Base-by-base conservation (phyloP, 805 yeast species). In the Helenozyma rhizophorensis region DNA sequence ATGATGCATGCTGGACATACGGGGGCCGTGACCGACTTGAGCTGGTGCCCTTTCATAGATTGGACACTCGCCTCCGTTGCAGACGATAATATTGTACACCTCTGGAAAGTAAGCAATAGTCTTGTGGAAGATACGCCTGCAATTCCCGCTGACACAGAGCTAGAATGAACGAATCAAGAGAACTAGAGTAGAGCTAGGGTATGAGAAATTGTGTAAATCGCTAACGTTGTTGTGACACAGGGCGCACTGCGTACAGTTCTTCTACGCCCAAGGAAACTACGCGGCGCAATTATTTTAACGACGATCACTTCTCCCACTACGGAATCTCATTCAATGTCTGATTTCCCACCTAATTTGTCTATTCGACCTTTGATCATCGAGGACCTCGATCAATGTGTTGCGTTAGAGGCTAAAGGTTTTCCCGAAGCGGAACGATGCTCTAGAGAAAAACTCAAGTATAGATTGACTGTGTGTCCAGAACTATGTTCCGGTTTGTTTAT, bases 1-100 rank as follows among this genome's bases (percentile, higher is more conserved):
- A 83, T 86, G 88, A 83, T 87, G 80, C 96, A 87, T 53, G 95
- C 94, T 23, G 96, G 96, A 14, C 95, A 87, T 52, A 80, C 88
- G 13, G 81, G 86, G 12, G 69, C 81, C 5, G 80, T 84, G 12
- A 78, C 80, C 26, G 95, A 84, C 53, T 66, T 84, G 44, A 72
- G 78, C 21, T 79, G 85, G 69, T 81, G 79, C 50, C 78, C 80
- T 6, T 76, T 68, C 45, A 69, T 78, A 37, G 84, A 84, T n/a
- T 84, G 90, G 89, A 71, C 84, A 23, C 49, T 83, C 35, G 86
- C 83, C 0, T 72, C 84, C 23, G 74, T 72, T 28, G 75, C 80
- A 0, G 79, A 74, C 42, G 81, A 76, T 42, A 76, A 76, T 46
- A 73, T 75, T 27, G 80, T 76, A 2, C 82, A 76, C 42, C 50